Base-by-base conservation (phyloP, 78 protist species). In the Isochrysis galbana region DNA sequence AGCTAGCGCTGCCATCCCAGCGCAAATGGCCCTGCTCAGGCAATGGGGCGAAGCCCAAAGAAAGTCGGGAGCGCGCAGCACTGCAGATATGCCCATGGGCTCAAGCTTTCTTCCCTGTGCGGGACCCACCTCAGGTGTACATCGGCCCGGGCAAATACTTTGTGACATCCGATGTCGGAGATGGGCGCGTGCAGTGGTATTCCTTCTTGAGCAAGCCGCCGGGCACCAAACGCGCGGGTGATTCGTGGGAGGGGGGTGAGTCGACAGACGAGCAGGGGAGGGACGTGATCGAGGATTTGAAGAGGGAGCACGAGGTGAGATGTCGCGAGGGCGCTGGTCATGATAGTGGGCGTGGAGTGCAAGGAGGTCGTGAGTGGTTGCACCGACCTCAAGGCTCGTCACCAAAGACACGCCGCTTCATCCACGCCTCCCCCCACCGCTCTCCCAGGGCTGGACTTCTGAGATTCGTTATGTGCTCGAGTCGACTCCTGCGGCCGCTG, bases 121-220 rank as follows among this genome's bases (percentile, higher is more conserved):
- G n/a, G n/a, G n/a, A n/a, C n/a, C n/a, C n/a, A n/a, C n/a, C n/a
- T n/a, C 61, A 82, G 89, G 91, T 88, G 34, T 88, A 61, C 82
- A 67, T 88, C 38, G 91, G 91, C 29, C 91, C 91, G 25, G 23
- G 51, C 2, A 61, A 67, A 29, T 88, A 88, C 44, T 88, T 88
- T 67, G 91, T 88, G 61, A 88, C 91, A 0, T 42, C 61, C 32
- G 91, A 88, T 32, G 91, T 88, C 29, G 91, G 91, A 22, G 22
- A 26, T 1, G 91, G 91, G 54, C 91, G 86, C 48, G 86, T 77
- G 86, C 86, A 77, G 46, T 77, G 86, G 86, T 87, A 87, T 36
- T 34, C 91, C 41, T 87, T 87, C 78, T 46, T 87, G 41, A 47
- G 67, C 36, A 21, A n/a, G 48, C 51, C 77, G 32, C 80, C 74